Evolutionary conservation across 2,329 filamentous ascomycete species (phyloP).

Genomic region (Arthrobotrys musiformis): DNA sequence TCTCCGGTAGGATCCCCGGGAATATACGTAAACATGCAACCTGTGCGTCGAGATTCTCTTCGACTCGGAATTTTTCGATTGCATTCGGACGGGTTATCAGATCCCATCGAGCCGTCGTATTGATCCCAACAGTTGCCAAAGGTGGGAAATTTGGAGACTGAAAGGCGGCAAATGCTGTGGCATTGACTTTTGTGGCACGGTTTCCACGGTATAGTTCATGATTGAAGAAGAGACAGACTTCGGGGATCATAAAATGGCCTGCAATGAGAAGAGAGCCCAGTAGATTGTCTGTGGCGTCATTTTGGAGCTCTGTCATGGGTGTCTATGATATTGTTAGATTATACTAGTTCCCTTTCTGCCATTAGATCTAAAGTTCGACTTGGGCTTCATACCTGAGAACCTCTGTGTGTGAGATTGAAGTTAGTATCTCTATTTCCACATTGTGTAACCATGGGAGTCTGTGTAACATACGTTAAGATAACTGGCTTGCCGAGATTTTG

Average conservation of each 20-base stretch:
- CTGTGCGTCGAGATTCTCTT: constrained; percentile 81
- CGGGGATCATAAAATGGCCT: constrained; percentile 90
- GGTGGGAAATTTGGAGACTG: constrained; percentile 86
- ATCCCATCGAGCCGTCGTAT: constrained; percentile 83
- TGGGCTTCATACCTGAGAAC: constrained; percentile 40
- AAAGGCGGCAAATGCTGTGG: constrained; percentile 87
- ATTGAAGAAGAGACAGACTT: constrained; percentile 94
- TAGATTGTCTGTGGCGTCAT: constrained; percentile 89
- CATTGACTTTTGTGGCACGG: constrained; percentile 85
- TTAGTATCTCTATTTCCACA: background rate
- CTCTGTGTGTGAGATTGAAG: constrained; percentile 59
- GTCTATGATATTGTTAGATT: constrained; percentile 71
- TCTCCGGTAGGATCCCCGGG: constrained; percentile 90
- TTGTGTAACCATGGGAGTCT: background rate
- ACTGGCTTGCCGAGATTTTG: constrained; percentile 90
- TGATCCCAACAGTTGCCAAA: constrained; percentile 81
- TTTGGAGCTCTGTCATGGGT: constrained; percentile 89
- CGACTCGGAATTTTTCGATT: constrained; percentile 78
- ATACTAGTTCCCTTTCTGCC: background rate
- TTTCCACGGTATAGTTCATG: constrained; percentile 90
- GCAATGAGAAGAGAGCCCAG: constrained; percentile 88
- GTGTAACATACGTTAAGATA: constrained; percentile 72
- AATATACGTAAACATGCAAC: constrained; percentile 91
- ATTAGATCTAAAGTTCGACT: background rate
- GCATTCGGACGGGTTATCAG: constrained; percentile 78